Evolutionary conservation across 352 stramenopile genomes (phyloP).

Genomic region (Phytophthora sp.): DNA sequence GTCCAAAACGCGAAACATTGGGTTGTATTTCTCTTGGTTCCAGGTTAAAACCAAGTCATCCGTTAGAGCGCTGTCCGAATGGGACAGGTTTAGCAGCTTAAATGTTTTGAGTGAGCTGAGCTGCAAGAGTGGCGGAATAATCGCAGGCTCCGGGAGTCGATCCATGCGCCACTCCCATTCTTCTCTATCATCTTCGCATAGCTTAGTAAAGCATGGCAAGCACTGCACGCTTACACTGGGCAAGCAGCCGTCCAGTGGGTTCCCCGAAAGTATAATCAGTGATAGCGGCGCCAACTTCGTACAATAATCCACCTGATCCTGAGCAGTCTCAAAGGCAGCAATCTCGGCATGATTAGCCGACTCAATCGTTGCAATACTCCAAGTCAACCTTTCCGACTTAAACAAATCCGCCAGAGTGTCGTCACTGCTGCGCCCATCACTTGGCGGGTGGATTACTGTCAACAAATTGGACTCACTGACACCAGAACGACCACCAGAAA

Average conservation of each 20-base stretch:
- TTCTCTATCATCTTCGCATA: constrained; percentile 64
- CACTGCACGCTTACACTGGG: constrained; percentile 64
- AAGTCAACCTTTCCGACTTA: constrained; percentile 68
- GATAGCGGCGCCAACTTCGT: constrained; percentile 62
- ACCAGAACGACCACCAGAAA: constrained; percentile 38
- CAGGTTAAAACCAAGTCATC: constrained; percentile 50
- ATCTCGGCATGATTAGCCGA: constrained; percentile 63
- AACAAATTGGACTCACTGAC: constrained; percentile 34
- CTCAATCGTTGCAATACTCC: constrained; percentile 46
- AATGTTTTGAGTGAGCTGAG: constrained; percentile 57
- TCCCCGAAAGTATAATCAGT: constrained; percentile 67
- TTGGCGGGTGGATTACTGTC: constrained; percentile 52
- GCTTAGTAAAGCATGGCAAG: constrained; percentile 66
- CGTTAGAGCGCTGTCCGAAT: constrained; percentile 48
- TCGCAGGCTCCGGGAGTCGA: constrained; percentile 32
- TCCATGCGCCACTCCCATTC: constrained; percentile 72
- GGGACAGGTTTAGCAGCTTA: constrained; percentile 43
- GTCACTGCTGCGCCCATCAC: constrained; percentile 38
- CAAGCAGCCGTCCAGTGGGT: constrained; percentile 74
- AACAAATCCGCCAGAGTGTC: constrained; percentile 59
- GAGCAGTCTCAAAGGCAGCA: constrained; percentile 45
- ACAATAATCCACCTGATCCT: constrained; percentile 64
- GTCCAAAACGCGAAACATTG: constrained; percentile 35
- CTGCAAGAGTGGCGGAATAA: constrained; percentile 59
- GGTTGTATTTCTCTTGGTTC: constrained; percentile 44